phyloP scores from a whole-genome alignment of 192 early-diverging fungal genomes.

The Nowakowskiella sp. region DNA sequence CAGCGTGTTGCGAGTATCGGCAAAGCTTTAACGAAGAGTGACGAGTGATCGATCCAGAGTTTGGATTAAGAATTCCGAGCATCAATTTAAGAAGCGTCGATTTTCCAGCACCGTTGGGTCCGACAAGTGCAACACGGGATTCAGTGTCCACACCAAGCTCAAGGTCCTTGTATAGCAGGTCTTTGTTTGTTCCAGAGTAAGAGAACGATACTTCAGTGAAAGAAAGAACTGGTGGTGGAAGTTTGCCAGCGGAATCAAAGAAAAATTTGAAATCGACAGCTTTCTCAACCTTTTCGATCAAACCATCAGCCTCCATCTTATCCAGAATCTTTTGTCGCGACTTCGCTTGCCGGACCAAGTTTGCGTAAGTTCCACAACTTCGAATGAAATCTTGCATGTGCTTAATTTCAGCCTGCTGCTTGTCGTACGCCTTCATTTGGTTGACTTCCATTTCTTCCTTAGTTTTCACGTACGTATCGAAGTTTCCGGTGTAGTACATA shows the following conservation, averaged over 20 bases:
- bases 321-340: conserved; percentile 99
- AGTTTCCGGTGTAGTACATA: conserved; percentile 95
- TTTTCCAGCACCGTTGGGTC: conserved; percentile 91
- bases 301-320: conserved; percentile 98
- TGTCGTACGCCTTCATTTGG: conserved; percentile 98
- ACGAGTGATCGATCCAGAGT: conserved; percentile 73
- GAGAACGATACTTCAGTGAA: conserved; percentile 91
- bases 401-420: conserved; percentile 98
- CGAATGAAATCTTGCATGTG: conserved; percentile 99
- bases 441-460: conserved; percentile 92
- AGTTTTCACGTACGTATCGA: conserved; percentile 91
- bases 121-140: conserved; percentile 95
- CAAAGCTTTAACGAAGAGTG: conserved; percentile 91
- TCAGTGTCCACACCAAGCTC: conserved; percentile 97
- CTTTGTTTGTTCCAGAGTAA: conserved; percentile 72
- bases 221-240: conserved; percentile 91
- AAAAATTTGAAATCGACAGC: conserved; percentile 71
- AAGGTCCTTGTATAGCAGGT: conserved; percentile 82
- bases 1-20: conserved; percentile 96
- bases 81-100: conserved; percentile 97
- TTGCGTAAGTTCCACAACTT: conserved; percentile 98
- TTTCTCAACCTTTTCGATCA: conserved; percentile 89
- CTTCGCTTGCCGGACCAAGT: conserved; percentile 97
- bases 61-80: conserved; percentile 78
- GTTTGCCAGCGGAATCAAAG: conserved; percentile 76